Evolutionary conservation across 1,284 basidiomycete genomes (phyloP).

Genomic region (Ganoderma lucidum): DNA sequence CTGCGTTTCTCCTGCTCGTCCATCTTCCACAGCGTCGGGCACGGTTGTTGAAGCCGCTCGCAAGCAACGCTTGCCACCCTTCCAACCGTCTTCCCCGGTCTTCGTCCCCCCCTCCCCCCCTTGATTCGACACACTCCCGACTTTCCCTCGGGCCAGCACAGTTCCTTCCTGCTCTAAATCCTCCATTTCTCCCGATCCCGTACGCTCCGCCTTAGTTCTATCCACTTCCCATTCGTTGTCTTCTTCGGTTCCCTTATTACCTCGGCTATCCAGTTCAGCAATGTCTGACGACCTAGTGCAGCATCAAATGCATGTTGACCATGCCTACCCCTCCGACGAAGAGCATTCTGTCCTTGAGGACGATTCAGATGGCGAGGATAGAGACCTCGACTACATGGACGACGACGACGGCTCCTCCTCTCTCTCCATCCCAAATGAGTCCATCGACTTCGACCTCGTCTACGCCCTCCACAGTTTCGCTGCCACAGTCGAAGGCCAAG

Average conservation of each 20-base stretch:
- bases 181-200: neutral
- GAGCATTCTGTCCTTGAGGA: slow-evolving; percentile 83
- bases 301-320: slow-evolving; percentile 62
- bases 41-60: neutral
- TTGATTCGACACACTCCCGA: neutral
- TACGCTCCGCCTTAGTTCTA: no score
- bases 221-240: neutral
- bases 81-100: neutral
- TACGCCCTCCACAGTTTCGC: slow-evolving; percentile 93
- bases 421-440: slow-evolving; percentile 88
- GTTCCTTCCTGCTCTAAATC: neutral
- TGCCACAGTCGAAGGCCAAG: slow-evolving; percentile 96
- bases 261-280: neutral
- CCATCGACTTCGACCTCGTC: slow-evolving; percentile 90
- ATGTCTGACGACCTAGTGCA: slow-evolving; percentile 63
- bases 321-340: slow-evolving; percentile 62
- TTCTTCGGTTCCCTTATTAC: neutral
- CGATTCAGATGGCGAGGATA: slow-evolving; percentile 75
- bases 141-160: slow-evolving; percentile 3
- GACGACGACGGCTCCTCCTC: slow-evolving; percentile 82
- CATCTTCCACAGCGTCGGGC: neutral
- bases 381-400: slow-evolving; percentile 69
- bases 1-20: neutral
- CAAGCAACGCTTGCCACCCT: neutral
- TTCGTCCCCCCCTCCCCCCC: neutral